A percentile compares a stretch with the other conserved stretches of the same genome.
Conservation (phyloP, 176 grass and related monocot species). For the Saccharum officinarum region DNA sequence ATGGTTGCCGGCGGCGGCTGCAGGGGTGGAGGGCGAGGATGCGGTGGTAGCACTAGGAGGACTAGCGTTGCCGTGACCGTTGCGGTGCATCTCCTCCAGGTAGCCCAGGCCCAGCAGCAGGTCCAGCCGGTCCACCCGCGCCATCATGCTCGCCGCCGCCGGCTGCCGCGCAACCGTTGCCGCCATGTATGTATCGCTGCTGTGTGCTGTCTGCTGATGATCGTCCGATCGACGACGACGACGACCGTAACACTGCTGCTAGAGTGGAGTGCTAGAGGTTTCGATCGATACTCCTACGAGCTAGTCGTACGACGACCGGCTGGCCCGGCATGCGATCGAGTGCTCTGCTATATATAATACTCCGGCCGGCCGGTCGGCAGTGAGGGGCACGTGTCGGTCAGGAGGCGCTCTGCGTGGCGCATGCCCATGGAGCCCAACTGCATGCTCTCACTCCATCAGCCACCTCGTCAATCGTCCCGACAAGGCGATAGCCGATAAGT, state of each 20-base stretch:
- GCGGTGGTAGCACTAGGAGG: neutral
- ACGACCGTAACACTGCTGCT: too few relatives aligned
- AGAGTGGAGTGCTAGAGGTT: too few relatives aligned
- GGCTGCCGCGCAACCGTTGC: slow-evolving; percentile 19
- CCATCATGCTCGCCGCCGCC: slow-evolving; percentile 44
- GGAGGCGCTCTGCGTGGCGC: neutral
- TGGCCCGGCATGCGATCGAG: too few relatives aligned
- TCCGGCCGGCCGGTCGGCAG: too few relatives aligned
- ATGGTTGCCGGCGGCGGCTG: too few relatives aligned
- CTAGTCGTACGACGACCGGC: too few relatives aligned
- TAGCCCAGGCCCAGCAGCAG: too few relatives aligned
- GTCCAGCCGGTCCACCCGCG: slow-evolving; percentile 62
- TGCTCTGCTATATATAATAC: too few relatives aligned
- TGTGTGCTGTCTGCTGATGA: neutral
- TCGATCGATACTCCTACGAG: too few relatives aligned
- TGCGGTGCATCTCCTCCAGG: slow-evolving; percentile 51
- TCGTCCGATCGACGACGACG: too few relatives aligned
- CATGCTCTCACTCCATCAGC: neutral
- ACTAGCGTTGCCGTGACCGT: neutral
- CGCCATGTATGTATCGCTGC: neutral
- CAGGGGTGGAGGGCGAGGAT: neutral
- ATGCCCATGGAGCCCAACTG: neutral
- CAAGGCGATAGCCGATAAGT: too few relatives aligned
- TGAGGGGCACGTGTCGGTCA: neutral
- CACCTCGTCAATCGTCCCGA: too few relatives aligned